A percentile compares a stretch with the other conserved stretches of the same genome.
These are phyloP conservation scores for Microdochium paspali DNA, from an alignment of 2,329 filamentous ascomycete species.

Conservation along the genomic window DNA sequence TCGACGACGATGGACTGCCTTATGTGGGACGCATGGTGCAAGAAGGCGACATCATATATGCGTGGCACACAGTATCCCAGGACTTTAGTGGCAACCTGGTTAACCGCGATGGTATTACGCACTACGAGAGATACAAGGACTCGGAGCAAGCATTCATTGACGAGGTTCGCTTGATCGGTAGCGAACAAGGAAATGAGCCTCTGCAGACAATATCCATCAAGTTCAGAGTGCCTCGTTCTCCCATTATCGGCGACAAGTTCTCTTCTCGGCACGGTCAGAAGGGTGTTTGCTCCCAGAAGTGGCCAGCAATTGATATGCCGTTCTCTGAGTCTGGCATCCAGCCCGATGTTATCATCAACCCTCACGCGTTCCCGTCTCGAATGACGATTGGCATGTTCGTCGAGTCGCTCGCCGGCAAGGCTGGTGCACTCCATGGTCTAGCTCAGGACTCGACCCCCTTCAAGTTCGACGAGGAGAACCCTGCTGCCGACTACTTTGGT, in stretches of 20 bases:
- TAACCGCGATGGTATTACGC: slow-evolving; percentile 78
- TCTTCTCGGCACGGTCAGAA: slow-evolving; percentile 98
- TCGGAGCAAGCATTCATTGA: slow-evolving; percentile 81
- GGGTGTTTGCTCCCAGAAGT: slow-evolving; percentile 92
- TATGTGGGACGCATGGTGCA: slow-evolving; percentile 67
- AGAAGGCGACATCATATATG: slow-evolving; percentile 77
- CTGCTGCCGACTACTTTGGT: slow-evolving; percentile 88
- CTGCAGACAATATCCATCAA: slow-evolving; percentile 87
- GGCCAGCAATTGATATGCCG: slow-evolving; percentile 88
- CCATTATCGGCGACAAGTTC: slow-evolving; percentile 97
- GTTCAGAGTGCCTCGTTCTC: slow-evolving; percentile 80
- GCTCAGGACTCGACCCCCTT: slow-evolving; percentile 95
- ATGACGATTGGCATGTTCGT: slow-evolving; percentile 99
- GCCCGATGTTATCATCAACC: slow-evolving; percentile 97
- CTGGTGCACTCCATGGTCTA: slow-evolving; percentile 87
- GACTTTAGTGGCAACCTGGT: slow-evolving; percentile 70
- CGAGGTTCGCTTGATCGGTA: slow-evolving; percentile 83
- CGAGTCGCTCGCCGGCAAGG: slow-evolving; percentile 91
- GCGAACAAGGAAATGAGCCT: slow-evolving; percentile 73
- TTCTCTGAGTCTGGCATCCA: slow-evolving; percentile 96
- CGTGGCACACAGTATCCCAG: slow-evolving; percentile 79
- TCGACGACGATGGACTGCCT: slow-evolving; percentile 85
- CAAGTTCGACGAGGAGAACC: slow-evolving; percentile 86
- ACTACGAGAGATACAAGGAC: slow-evolving; percentile 93
- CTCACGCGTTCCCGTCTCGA: slow-evolving; percentile 96